Conservation (phyloP, 2,329 filamentous ascomycete species). For the Monosporascus ibericus region DNA sequence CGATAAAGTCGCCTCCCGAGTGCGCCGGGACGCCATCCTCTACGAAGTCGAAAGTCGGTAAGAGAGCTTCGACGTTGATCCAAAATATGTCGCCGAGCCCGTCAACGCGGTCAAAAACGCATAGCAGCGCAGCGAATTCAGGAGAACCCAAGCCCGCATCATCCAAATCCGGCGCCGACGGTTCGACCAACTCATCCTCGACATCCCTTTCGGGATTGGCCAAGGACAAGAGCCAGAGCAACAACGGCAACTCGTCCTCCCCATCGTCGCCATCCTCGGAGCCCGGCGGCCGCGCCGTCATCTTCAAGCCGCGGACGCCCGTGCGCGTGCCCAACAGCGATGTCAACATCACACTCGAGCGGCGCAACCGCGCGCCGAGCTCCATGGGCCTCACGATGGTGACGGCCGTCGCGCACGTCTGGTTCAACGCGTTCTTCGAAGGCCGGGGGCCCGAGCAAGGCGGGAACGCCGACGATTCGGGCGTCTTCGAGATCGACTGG, state of each 20-base stretch:
- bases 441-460: conserved; percentile 65
- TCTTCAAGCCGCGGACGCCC: conserved; percentile 66
- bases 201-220: background rate
- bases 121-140: background rate
- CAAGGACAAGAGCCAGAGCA: conserved; percentile 5
- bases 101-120: conserved; percentile 4
- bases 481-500: conserved; percentile 54
- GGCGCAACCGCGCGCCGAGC: conserved; percentile 72
- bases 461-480: conserved; percentile 62
- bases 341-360: conserved; percentile 84
- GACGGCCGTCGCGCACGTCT: conserved; percentile 87
- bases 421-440: conserved; percentile 96
- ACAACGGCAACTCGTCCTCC: conserved; percentile 12
- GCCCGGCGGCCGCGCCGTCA: conserved; percentile 63
- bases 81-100: conserved; percentile 8
- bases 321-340: conserved; percentile 75
- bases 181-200: background rate
- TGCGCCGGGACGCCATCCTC: conserved; percentile 7
- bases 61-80: conserved; percentile 14
- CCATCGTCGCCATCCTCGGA: conserved; percentile 30
- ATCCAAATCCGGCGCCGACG: background rate
- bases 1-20: conserved; percentile 3
- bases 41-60: conserved; percentile 7
- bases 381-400: conserved; percentile 82
- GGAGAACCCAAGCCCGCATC: background rate